Evolutionary conservation across 192 early-diverging fungal species (phyloP).

Genomic region (Coemansia sp.): DNA sequence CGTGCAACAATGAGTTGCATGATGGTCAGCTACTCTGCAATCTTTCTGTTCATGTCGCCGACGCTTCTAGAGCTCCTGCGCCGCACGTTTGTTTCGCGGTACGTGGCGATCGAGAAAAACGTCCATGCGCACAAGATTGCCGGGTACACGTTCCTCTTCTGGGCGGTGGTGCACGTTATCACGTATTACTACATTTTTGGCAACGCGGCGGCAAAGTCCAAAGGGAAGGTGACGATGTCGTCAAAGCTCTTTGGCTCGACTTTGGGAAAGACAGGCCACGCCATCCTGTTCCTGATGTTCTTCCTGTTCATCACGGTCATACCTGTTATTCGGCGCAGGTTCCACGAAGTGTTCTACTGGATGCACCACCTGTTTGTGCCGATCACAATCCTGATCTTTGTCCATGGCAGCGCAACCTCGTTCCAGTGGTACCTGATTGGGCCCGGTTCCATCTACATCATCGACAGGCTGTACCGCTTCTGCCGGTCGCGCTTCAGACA

Average conservation of each 20-base stretch:
- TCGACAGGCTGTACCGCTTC: constrained; percentile 71
- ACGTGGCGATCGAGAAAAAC: constrained; percentile 82
- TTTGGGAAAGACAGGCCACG: constrained; percentile 74
- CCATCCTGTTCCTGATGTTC: constrained; percentile 43
- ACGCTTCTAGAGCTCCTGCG: constrained; percentile 76
- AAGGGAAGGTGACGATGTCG: constrained; percentile 44
- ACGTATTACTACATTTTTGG: constrained; percentile 78
- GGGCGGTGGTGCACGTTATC: constrained; percentile 66
- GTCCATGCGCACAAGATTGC: constrained; percentile 81
- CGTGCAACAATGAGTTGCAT: constrained; percentile 47
- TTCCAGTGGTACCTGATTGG: constrained; percentile 81
- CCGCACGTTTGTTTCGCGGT: constrained; percentile 68
- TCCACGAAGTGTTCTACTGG: constrained; percentile 80
- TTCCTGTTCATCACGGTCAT: constrained; percentile 39
- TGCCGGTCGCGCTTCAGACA: constrained; percentile 63
- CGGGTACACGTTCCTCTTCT: constrained; percentile 73
- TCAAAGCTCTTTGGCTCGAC: constrained; percentile 61
- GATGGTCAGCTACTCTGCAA: constrained; percentile 60
- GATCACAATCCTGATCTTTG: constrained; percentile 66
- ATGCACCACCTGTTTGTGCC: constrained; percentile 86
- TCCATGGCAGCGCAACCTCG: constrained; percentile 73
- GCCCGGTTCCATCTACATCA: constrained; percentile 64
- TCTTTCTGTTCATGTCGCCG: constrained; percentile 75
- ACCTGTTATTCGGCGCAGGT: constrained; percentile 36
- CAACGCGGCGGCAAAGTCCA: constrained; percentile 20